Evolutionary conservation across 2,329 filamentous ascomycete species (phyloP).

Genomic region (Fusarium keratoplasticum): DNA sequence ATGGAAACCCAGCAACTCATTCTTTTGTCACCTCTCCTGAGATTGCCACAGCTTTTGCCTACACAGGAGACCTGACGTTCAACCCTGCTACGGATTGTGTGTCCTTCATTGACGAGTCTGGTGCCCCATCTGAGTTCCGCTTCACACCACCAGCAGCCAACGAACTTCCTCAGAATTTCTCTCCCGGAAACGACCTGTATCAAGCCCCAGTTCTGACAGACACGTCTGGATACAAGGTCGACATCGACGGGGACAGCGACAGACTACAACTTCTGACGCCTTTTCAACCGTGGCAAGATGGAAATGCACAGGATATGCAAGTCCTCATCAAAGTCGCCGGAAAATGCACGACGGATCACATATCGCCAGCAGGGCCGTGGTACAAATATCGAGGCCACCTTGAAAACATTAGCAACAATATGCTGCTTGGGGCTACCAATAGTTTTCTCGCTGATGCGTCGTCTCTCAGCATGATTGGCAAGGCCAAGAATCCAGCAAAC

Average conservation of each 20-base stretch:
- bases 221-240: slow-evolving; percentile 35
- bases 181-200: slow-evolving; percentile 37
- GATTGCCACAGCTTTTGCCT: background rate
- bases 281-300: slow-evolving; percentile 40
- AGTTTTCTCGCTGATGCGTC: slow-evolving; percentile 18
- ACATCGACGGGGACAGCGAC: slow-evolving; percentile 44
- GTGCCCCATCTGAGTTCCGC: background rate
- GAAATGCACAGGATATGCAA: slow-evolving; percentile 26
- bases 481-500: background rate
- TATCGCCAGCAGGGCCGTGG: slow-evolving; percentile 53
- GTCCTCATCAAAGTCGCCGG: slow-evolving; percentile 51
- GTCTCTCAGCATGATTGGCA: background rate
- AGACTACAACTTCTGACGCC: slow-evolving; percentile 46
- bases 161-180: background rate
- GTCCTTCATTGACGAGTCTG: background rate
- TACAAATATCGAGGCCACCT: slow-evolving; percentile 54
- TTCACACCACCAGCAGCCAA: background rate
- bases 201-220: slow-evolving; percentile 37
- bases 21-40: slow-evolving; percentile 49
- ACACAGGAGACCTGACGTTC: background rate
- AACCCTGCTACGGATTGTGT: background rate
- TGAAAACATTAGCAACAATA: slow-evolving; percentile 53
- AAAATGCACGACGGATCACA: slow-evolving; percentile 55
- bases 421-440: slow-evolving; percentile 50
- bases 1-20: slow-evolving; percentile 57